These are phyloP conservation scores for Rosa hybrid DNA, from an alignment of 331 rosid genomes.

Conservation along the genomic window DNA sequence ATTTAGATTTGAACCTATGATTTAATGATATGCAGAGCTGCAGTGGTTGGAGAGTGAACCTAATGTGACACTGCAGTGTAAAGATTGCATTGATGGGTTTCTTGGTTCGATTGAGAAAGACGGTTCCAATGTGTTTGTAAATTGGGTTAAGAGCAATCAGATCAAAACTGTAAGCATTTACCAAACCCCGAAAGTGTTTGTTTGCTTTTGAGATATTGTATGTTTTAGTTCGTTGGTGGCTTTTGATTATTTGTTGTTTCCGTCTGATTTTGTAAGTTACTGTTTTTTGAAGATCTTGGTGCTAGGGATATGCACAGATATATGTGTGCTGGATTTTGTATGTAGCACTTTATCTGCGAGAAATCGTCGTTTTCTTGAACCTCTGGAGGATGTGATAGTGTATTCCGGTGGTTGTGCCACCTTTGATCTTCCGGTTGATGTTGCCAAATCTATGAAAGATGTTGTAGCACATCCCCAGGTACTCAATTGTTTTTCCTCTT, in stretches of 20 bases:
- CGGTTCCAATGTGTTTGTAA: conserved; percentile 74
- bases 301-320: conserved; percentile 84
- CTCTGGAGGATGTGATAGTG: conserved; percentile 77
- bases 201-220: conserved; percentile 17
- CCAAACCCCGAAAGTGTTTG: neutral
- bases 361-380: conserved; percentile 63
- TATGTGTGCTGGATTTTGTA: conserved; percentile 88
- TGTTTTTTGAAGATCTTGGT: conserved; percentile 64
- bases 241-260: conserved; percentile 13
- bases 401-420: conserved; percentile 83
- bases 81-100: conserved; percentile 91
- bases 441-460: conserved; percentile 60
- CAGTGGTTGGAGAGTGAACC: conserved; percentile 81
- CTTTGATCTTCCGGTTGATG: conserved; percentile 65
- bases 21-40: conserved; percentile 41
- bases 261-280: conserved; percentile 15
- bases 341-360: conserved; percentile 66
- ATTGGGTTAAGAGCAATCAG: conserved; percentile 81
- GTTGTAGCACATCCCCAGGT: conserved; percentile 89
- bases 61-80: conserved; percentile 70
- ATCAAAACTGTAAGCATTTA: conserved; percentile 57
- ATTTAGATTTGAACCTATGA: conserved; percentile 1
- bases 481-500: conserved; percentile 4
- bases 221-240: neutral
- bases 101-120: conserved; percentile 78